Base-by-base conservation (phyloP, 495 filamentous ascomycete species). In the Glutinoglossum americanum region DNA sequence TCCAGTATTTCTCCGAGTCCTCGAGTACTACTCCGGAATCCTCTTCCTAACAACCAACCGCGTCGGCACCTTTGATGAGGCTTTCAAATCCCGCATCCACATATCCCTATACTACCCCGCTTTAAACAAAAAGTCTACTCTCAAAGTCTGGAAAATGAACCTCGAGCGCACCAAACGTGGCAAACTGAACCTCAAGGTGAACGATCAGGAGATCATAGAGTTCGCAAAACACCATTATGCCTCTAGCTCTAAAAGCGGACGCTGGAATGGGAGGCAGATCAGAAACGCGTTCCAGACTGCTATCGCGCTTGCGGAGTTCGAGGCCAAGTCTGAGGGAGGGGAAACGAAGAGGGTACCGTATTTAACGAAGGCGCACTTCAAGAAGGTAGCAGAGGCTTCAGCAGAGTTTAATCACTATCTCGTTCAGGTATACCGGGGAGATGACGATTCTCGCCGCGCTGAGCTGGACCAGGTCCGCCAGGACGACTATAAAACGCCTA, bases 31-130 rank as follows among this genome's bases (percentile, higher is more conserved):
- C 65, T 63, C 69, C 41, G 75, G 73, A 8, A 65, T 76, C 33
- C 60, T 76, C 1, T 72, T 76, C 65, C 68, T 78, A 15, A 78
- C 74, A 9, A 75, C 75, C 3, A 79, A 77, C 62, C 69, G 74
- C 15, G 63, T 75, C 7, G 64, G 64, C 11, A 63, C 66, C 3
- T 67, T 78, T 55, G 74, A 78, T 61, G 68, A 69, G 47, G 75
- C 68, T n/a, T 70, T 73, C 66, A 74, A 72, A 61, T 75, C 69
- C 3, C 69, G 72, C n/a, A 75, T 76, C 56, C 72, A 75, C 59
- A 59, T 74, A 41, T 64, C 63, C 30, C 63, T 75, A 10, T 65
- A 70, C 61, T 71, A 72, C 35, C 47, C 47, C 2, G 7, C 47
- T 3, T 25, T 51, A 28, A 28, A 25, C 47, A 21, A 51, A n/a